Percentiles rank a stretch among this genome's conserved stretches.
These are phyloP conservation scores for Mortierella claussenii DNA, from an alignment of 192 early-diverging fungal genomes.

Conservation along the genomic window DNA sequence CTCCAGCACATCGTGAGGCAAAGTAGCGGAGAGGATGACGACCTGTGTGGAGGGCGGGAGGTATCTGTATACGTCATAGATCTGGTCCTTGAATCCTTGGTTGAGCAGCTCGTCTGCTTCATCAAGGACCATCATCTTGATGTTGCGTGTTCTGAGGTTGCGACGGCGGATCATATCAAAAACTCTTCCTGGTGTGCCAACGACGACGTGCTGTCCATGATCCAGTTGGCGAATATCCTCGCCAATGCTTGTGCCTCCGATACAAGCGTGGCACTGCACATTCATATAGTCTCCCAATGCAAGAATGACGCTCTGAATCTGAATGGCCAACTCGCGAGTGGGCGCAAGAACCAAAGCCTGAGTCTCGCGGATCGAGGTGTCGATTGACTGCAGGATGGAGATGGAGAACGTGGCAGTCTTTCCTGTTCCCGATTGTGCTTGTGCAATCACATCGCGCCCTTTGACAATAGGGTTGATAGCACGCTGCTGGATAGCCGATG, in stretches of 20 bases:
- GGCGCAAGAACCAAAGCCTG: slow-evolving; percentile 95
- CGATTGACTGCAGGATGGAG: slow-evolving; percentile 90
- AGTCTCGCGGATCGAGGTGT: slow-evolving; percentile 86
- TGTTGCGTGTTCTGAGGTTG: slow-evolving; percentile 79
- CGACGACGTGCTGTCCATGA: slow-evolving; percentile 91
- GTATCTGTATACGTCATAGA: slow-evolving; percentile 93
- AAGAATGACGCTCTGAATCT: slow-evolving; percentile 92
- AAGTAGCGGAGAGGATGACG: slow-evolving; percentile 90
- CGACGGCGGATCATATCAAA: slow-evolving; percentile 97
- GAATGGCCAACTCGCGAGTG: slow-evolving; percentile 95
- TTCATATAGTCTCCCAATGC: slow-evolving; percentile 98
- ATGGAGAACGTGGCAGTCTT: slow-evolving; percentile 99
- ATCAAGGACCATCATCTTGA: slow-evolving; percentile 97
- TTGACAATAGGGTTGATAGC: slow-evolving; percentile 91
- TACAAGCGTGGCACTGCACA: slow-evolving; percentile 94
- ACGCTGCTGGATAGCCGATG: slow-evolving; percentile 98
- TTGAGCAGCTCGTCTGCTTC: slow-evolving; percentile 97
- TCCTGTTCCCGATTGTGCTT: slow-evolving; percentile 98
- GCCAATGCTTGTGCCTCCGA: slow-evolving; percentile 91
- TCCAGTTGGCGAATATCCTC: slow-evolving; percentile 96
- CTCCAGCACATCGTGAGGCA: slow-evolving; percentile 96
- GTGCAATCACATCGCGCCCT: slow-evolving; percentile 95
- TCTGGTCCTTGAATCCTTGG: slow-evolving; percentile 97
- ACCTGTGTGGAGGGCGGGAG: slow-evolving; percentile 94
- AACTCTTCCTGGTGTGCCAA: slow-evolving; percentile 95